Percentiles rank a stretch among this genome's conserved stretches.
These are phyloP conservation scores for Apiotrichum akiyoshidainum DNA, from an alignment of 1,284 basidiomycete species.

Conservation along the genomic window DNA sequence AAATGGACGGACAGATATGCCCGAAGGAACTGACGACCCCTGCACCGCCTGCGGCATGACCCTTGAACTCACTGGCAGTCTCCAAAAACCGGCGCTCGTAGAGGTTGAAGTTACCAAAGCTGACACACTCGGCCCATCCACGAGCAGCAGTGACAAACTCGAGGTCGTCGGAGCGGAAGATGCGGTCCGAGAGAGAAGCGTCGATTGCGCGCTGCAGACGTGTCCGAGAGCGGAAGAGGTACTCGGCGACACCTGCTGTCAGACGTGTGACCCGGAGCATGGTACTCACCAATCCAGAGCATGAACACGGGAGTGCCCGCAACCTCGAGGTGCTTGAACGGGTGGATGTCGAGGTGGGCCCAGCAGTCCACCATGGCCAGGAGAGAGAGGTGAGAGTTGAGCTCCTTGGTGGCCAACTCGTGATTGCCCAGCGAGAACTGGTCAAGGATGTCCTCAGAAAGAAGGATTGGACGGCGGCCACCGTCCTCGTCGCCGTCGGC, in stretches of 20 bases:
- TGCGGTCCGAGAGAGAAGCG: constrained; percentile 73
- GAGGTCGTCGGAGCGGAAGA: constrained; percentile 81
- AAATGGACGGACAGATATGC: background rate
- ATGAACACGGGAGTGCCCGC: constrained; percentile 96
- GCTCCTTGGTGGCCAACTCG: constrained; percentile 47
- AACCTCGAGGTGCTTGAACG: constrained; percentile 85
- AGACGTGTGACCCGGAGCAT: background rate
- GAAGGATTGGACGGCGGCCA: constrained; percentile 65
- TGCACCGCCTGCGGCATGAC: background rate
- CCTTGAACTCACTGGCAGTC: constrained; percentile 58
- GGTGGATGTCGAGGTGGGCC: constrained; percentile 81
- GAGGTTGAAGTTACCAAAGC: constrained; percentile 85
- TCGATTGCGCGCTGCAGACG: constrained; percentile 69
- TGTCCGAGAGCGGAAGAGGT: constrained; percentile 71
- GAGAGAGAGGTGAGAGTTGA: constrained; percentile 90
- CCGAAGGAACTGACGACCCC: background rate
- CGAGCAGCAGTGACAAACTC: constrained; percentile 92
- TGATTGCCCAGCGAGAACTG: constrained; percentile 74
- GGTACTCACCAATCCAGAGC: constrained; percentile 72
- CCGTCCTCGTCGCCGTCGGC: constrained; percentile 38
- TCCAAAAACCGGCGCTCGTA: constrained; percentile 78
- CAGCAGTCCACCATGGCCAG: constrained; percentile 99
- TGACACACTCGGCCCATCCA: constrained; percentile 95
- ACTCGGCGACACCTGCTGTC: constrained; percentile 73
- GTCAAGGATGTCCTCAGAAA: constrained; percentile 83